A percentile compares a stretch with the other conserved stretches of the same genome.
Conservation (phyloP, 352 stramenopile species). For the Pseudoperonospora humuli region DNA sequence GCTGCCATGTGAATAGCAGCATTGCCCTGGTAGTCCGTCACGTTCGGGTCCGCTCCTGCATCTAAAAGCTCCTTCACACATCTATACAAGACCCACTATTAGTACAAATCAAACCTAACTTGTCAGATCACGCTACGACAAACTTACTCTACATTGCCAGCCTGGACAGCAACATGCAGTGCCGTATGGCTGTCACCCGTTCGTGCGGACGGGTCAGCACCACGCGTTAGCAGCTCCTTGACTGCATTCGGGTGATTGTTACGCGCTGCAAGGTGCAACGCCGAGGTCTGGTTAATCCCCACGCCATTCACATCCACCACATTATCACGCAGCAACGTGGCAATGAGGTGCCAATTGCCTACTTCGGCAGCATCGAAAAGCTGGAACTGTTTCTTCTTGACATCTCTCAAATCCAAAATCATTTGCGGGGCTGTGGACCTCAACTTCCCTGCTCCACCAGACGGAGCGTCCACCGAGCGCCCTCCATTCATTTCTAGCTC, state of each 20-base stretch:
- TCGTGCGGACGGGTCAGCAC: slow-evolving; percentile 51
- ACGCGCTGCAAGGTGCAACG: slow-evolving; percentile 61
- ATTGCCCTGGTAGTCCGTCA: slow-evolving; percentile 77
- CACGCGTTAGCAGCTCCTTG: slow-evolving; percentile 60
- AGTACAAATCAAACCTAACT: slow-evolving; percentile 2
- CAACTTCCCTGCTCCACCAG: slow-evolving; percentile 30
- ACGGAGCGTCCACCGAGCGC: slow-evolving; percentile 15
- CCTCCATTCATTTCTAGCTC: slow-evolving; percentile 71
- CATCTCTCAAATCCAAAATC: slow-evolving; percentile 76
- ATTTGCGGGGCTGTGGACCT: slow-evolving; percentile 59
- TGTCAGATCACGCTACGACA: background rate
- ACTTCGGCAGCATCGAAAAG: slow-evolving; percentile 80
- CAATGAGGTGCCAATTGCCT: slow-evolving; percentile 77
- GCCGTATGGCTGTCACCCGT: slow-evolving; percentile 80
- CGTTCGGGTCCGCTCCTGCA: slow-evolving; percentile 65
- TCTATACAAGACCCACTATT: slow-evolving; percentile 20
- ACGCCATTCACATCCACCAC: slow-evolving; percentile 84
- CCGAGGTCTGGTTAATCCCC: slow-evolving; percentile 80
- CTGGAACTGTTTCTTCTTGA: slow-evolving; percentile 88
- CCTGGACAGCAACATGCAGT: slow-evolving; percentile 67
- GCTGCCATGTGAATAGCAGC: slow-evolving; percentile 77
- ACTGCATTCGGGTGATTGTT: slow-evolving; percentile 76
- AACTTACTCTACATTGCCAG: slow-evolving; percentile 56
- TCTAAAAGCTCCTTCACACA: slow-evolving; percentile 70
- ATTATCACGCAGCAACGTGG: slow-evolving; percentile 71